phyloP scores from a whole-genome alignment of 148 eudicot genomes.

The Euryodendron excelsum region DNA sequence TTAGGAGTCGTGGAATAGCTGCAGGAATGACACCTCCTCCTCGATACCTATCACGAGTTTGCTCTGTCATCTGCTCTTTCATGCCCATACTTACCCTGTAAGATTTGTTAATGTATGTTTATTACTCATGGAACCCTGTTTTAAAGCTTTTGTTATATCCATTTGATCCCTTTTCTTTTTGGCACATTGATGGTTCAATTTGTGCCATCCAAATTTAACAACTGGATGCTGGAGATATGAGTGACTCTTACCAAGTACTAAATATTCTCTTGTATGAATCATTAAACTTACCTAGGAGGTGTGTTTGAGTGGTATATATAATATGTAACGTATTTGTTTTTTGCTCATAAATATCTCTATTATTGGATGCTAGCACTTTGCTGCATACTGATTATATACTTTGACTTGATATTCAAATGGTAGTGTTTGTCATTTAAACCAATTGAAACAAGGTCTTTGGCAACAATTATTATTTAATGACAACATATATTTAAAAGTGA shows the following conservation, averaged over 20 bases:
- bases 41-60: constrained; percentile 83
- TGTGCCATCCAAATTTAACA: not conserved
- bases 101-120: constrained; percentile 27
- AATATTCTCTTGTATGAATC: not conserved
- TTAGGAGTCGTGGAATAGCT: constrained; percentile 86
- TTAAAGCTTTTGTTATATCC: not conserved
- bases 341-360: not conserved
- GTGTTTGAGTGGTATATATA: not conserved
- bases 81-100: constrained; percentile 91
- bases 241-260: not conserved
- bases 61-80: constrained; percentile 77
- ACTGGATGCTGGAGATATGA: not conserved
- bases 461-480: too few species aligned
- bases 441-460: not conserved
- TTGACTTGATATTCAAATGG: not conserved
- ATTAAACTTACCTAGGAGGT: not conserved
- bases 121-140: not conserved
- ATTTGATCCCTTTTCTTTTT: not conserved
- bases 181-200: not conserved
- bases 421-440: not conserved
- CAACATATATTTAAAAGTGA: too few species aligned
- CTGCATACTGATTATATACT: not conserved
- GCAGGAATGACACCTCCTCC: constrained; percentile 98
- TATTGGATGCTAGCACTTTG: not conserved
- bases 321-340: not conserved